phyloP scores from a whole-genome alignment of 257 asterid species.

The Ligustrum vulgare region DNA sequence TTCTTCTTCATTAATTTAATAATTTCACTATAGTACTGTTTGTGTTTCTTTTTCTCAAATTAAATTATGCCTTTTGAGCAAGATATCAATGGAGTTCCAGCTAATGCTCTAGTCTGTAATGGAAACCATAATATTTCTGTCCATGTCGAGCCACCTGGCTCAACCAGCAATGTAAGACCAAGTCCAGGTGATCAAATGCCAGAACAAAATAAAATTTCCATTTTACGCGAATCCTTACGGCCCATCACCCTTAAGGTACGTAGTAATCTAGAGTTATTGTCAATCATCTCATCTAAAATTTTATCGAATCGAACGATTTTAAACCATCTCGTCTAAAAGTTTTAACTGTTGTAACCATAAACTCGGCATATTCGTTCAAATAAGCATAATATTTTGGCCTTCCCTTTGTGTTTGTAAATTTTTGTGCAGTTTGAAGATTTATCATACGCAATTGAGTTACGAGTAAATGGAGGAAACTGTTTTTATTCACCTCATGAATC shows the following conservation, averaged over 20 bases:
- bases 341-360: too few relatives aligned
- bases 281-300: background rate
- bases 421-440: slow-evolving; percentile 74
- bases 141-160: slow-evolving; percentile 44
- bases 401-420: background rate
- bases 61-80: slow-evolving; percentile 79
- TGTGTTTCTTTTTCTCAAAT: background rate
- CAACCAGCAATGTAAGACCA: slow-evolving; percentile 47
- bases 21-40: background rate
- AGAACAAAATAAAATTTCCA: slow-evolving; percentile 32
- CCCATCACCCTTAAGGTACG: slow-evolving; percentile 68
- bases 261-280: background rate
- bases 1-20: slow-evolving; percentile 18
- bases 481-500: slow-evolving; percentile 42
- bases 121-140: slow-evolving; percentile 31
- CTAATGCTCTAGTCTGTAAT: slow-evolving; percentile 24
- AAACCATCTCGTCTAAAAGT: too few relatives aligned
- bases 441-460: slow-evolving; percentile 43
- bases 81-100: slow-evolving; percentile 40
- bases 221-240: slow-evolving; percentile 47
- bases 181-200: slow-evolving; percentile 32
- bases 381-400: background rate
- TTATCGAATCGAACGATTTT: too few relatives aligned
- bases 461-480: slow-evolving; percentile 24
- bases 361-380: background rate